phyloP scores from a whole-genome alignment of 1,139 yeast species.

The Lodderomyces orthopsilosis region DNA sequence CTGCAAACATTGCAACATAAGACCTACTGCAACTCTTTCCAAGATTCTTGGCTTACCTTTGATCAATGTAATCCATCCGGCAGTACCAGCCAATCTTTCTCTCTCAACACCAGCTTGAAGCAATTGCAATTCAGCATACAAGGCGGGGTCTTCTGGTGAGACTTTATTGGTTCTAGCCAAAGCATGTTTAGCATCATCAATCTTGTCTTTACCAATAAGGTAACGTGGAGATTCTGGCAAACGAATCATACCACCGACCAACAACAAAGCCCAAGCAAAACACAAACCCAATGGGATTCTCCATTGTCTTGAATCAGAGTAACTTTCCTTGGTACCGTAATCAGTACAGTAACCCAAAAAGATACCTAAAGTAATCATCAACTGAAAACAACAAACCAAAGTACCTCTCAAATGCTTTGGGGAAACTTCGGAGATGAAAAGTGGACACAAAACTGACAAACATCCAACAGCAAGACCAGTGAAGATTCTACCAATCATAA shows the following conservation, averaged over 20 bases:
- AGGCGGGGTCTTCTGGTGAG: constrained; percentile 57
- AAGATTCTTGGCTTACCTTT: constrained; percentile 67
- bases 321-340: constrained; percentile 51
- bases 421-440: constrained; percentile 70
- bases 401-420: constrained; percentile 73
- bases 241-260: constrained; percentile 52
- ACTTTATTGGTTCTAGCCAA: constrained; percentile 63
- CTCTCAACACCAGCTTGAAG: constrained; percentile 63
- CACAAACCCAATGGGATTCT: constrained; percentile 62
- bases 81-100: constrained; percentile 61
- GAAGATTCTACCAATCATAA: constrained; percentile 58
- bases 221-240: constrained; percentile 68
- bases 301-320: constrained; percentile 56
- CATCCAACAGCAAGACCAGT: constrained; percentile 74
- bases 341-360: constrained; percentile 66
- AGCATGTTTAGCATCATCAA: constrained; percentile 48
- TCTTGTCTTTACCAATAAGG: constrained; percentile 34
- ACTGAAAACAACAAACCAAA: constrained; percentile 66
- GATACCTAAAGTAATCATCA: constrained; percentile 67
- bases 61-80: constrained; percentile 65
- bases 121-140: constrained; percentile 55
- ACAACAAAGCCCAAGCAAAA: constrained; percentile 55
- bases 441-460: constrained; percentile 61
- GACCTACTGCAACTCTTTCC: constrained; percentile 64
- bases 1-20: constrained; percentile 65